Evolutionary conservation across 768 basidiomycete genomes (phyloP), one percentile per base, ranked within the genome.

Genomic region (Chalciporus piperatus): DNA sequence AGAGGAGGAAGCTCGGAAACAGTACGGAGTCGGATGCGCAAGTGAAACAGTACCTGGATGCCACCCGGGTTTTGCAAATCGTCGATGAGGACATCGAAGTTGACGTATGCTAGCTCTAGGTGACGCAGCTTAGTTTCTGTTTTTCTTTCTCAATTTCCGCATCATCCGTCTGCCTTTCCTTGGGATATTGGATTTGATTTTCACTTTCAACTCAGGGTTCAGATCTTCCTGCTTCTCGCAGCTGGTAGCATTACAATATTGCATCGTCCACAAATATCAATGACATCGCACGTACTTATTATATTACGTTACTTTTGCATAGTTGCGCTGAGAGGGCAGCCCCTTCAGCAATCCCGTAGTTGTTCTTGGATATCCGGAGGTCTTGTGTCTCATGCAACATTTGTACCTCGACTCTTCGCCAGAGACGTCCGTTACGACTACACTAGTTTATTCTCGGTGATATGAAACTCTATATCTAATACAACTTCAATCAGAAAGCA

Each of bases 1-100:
- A 87, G 70, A 79, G 78, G 56, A 76, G 85, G 60, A 66, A 66
- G 48, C 55, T 76, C 35, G 67, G 58, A 22, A 57, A 48, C 27
- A 40, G 51, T 19, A 39, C 13, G 35, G 49, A 47, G 17, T 19
- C 35, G 19, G 25, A 23, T 49, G 38, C 39, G 19, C 37, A 40
- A 22, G 28, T 25, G 45, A 51, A 44, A 30, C 33, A 35, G 27
- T 55, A 48, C n/a, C 25, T 33, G 39, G 50, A 32, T 33, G 9
- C 27, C 17, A 12, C 38, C 8, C 59, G 9, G 10, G 46, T 53
- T 41, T 52, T 48, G 12, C 59, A 57, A 38, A 48, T 45, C 32
- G 23, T 49, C 28, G 63, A 68, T 22, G 65, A 67, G 59, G 65
- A 67, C 49, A 58, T 67, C 25, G 65, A 67, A 45, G 50, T 68